Percentiles rank a stretch among this genome's conserved stretches.
Evolutionary conservation across 2,329 filamentous ascomycete genomes (phyloP).

Genomic region (Phyllosticta ampelicida): DNA sequence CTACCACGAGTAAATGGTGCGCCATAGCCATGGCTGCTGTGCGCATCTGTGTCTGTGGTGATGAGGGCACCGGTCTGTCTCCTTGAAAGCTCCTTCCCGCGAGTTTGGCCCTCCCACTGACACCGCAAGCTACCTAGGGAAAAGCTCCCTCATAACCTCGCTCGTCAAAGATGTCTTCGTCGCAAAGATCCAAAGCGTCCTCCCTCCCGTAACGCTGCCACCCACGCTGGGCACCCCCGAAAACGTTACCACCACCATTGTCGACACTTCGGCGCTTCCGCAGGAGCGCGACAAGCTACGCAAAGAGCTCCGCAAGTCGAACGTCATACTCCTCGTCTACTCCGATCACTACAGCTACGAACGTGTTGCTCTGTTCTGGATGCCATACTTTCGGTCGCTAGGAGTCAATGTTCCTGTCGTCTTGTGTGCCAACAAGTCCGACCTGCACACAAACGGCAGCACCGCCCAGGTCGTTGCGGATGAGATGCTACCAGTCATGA

Average conservation of each 20-base stretch:
- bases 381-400: slow-evolving; percentile 93
- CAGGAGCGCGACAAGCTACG: slow-evolving; percentile 84
- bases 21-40: slow-evolving; percentile 31
- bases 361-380: slow-evolving; percentile 91
- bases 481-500: slow-evolving; percentile 97
- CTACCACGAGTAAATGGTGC: slow-evolving; percentile 10
- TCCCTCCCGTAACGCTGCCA: slow-evolving; percentile 90
- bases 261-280: slow-evolving; percentile 91
- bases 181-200: slow-evolving; percentile 85
- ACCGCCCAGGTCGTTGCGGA: slow-evolving; percentile 84
- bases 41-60: slow-evolving; percentile 90
- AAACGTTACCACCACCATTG: slow-evolving; percentile 93
- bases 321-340: slow-evolving; percentile 93
- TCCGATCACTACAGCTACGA: slow-evolving; percentile 99
- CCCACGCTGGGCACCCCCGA: slow-evolving; percentile 88
- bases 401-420: slow-evolving; percentile 99
- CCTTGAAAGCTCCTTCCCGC: neutral
- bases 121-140: slow-evolving; percentile 21
- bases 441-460: slow-evolving; percentile 62
- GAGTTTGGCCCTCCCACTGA: neutral
- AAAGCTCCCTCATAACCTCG: slow-evolving; percentile 63
- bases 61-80: slow-evolving; percentile 67
- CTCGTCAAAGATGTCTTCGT: slow-evolving; percentile 97
- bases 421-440: slow-evolving; percentile 95
- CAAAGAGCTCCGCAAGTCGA: slow-evolving; percentile 92